Percentiles rank a stretch among this genome's conserved stretches.
These are phyloP conservation scores for Graphium sp. DNA, from an alignment of 2,329 filamentous ascomycete genomes.

Conservation along the genomic window DNA sequence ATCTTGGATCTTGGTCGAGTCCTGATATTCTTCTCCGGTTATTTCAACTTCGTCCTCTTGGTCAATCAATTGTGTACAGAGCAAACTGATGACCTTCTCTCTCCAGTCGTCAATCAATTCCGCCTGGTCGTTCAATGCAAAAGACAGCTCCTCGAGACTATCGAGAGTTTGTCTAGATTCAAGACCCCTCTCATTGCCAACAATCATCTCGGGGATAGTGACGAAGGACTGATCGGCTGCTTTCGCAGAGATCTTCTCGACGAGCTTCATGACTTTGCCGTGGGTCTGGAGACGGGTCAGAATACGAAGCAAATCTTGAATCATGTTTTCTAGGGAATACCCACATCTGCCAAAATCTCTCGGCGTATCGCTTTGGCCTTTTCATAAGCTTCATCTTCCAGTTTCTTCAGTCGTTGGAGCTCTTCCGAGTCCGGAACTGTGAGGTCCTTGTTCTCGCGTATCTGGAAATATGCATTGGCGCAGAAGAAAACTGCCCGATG, in stretches of 20 bases:
- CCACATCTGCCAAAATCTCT: slow-evolving; percentile 52
- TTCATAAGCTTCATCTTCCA: slow-evolving; percentile 61
- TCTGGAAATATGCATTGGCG: slow-evolving; percentile 69
- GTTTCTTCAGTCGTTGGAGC: slow-evolving; percentile 47
- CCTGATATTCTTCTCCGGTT: slow-evolving; percentile 80
- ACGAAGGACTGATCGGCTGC: slow-evolving; percentile 37
- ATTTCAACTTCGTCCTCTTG: slow-evolving; percentile 57
- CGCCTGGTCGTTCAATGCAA: slow-evolving; percentile 55
- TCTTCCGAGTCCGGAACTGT: slow-evolving; percentile 51
- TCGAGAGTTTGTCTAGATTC: slow-evolving; percentile 54
- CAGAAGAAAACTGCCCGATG: slow-evolving; percentile 76
- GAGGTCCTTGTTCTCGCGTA: slow-evolving; percentile 52
- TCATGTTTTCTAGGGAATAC: no score
- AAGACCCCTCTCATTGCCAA: slow-evolving; percentile 45
- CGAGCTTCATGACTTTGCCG: slow-evolving; percentile 33
- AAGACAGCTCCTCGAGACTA: slow-evolving; percentile 46
- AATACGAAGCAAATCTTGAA: not conserved
- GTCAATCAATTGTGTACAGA: slow-evolving; percentile 65
- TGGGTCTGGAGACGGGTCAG: slow-evolving; percentile 11
- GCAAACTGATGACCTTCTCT: slow-evolving; percentile 50
- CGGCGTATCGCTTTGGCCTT: slow-evolving; percentile 59
- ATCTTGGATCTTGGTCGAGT: slow-evolving; percentile 76
- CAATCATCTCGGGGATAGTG: slow-evolving; percentile 37
- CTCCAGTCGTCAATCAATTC: slow-evolving; percentile 59
- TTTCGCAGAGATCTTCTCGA: slow-evolving; percentile 43